These are phyloP conservation scores for Nannochloris sp. DNA, from an alignment of 139 green algal species.

Conservation along the genomic window DNA sequence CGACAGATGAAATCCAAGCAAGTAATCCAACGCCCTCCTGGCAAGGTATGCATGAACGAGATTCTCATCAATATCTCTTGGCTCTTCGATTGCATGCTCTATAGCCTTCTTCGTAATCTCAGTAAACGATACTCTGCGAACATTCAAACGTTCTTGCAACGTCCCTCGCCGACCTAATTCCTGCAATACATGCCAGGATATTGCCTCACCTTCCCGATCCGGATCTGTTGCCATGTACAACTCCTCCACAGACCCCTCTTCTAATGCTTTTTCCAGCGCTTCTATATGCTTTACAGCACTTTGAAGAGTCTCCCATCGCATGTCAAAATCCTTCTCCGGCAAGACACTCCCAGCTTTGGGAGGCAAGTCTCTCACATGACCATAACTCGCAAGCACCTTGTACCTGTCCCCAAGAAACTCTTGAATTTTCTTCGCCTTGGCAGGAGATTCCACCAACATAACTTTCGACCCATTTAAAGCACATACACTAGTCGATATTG, in stretches of 20 bases:
- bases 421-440: constrained; percentile 90
- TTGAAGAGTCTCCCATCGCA: constrained; percentile 39
- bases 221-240: constrained; percentile 86
- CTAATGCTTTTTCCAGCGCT: constrained; percentile 25
- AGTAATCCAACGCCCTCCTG: constrained; percentile 76
- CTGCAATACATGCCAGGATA: constrained; percentile 87
- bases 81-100: constrained; percentile 45
- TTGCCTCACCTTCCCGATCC: constrained; percentile 92
- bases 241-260: background rate
- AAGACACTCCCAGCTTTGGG: constrained; percentile 49
- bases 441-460: constrained; percentile 88
- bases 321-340: constrained; percentile 38
- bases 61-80: constrained; percentile 40
- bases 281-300: constrained; percentile 14
- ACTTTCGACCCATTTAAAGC: background rate
- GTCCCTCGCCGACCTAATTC: constrained; percentile 42
- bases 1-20: constrained; percentile 83
- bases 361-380: constrained; percentile 81
- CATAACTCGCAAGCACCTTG: constrained; percentile 74
- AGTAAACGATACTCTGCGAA: constrained; percentile 54
- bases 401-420: constrained; percentile 62
- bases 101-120: constrained; percentile 74
- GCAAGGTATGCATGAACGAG: constrained; percentile 90
- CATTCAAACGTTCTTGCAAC: background rate
- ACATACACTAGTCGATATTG: background rate